Evolutionary conservation across 805 yeast genomes (phyloP).

Genomic region (Blastobotrys chiropterorum): DNA sequence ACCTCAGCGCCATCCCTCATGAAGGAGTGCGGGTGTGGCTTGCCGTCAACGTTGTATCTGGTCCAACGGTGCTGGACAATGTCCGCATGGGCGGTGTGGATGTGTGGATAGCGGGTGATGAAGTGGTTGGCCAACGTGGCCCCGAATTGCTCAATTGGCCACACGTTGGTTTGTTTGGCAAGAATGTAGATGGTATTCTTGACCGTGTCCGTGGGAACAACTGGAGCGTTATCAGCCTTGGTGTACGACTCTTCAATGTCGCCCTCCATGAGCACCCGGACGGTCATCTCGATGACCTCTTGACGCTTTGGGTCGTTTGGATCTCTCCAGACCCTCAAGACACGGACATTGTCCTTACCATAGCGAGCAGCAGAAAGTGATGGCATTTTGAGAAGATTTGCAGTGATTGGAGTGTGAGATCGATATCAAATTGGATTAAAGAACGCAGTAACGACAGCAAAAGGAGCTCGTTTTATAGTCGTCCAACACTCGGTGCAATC

Average conservation of each 20-base stretch:
- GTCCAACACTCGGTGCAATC: background rate
- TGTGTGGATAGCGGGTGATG: conserved; percentile 67
- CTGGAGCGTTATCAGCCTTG: conserved; percentile 77
- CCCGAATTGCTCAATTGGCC: conserved; percentile 90
- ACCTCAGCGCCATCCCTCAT: conserved; percentile 79
- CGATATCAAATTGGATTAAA: too few species aligned
- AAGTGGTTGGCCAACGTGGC: conserved; percentile 80
- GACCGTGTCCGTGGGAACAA: conserved; percentile 92
- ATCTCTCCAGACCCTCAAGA: conserved; percentile 81
- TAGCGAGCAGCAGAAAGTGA: conserved; percentile 46
- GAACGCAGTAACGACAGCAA: too few species aligned
- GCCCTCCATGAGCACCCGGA: conserved; percentile 68
- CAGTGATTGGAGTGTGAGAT: too few species aligned
- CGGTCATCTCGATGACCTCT: conserved; percentile 81
- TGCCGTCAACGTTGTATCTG: conserved; percentile 67
- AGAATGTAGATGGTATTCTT: conserved; percentile 81
- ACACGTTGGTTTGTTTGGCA: conserved; percentile 75
- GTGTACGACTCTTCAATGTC: conserved; percentile 77
- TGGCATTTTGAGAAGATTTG: too few species aligned
- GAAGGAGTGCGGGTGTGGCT: conserved; percentile 77
- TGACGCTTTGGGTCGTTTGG: conserved; percentile 65
- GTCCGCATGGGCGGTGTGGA: conserved; percentile 60
- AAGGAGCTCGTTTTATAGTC: too few species aligned
- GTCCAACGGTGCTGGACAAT: conserved; percentile 77
- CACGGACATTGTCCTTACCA: conserved; percentile 91